Evolutionary conservation across 2,329 filamentous ascomycete genomes (phyloP).

Genomic region (Chaetomium sp.): DNA sequence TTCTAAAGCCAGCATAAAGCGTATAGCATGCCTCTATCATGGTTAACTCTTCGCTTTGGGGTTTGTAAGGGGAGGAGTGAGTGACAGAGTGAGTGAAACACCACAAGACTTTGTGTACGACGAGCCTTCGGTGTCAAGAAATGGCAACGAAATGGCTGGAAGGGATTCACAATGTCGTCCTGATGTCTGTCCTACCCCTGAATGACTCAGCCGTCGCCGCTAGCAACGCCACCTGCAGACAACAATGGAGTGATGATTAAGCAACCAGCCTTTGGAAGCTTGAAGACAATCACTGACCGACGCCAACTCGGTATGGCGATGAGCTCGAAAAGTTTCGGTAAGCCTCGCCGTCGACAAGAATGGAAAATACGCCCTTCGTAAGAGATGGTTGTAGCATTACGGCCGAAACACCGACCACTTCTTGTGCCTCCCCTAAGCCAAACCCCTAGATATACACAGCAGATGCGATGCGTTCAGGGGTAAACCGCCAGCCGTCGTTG

Average conservation of each 20-base stretch:
- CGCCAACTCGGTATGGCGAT: background rate
- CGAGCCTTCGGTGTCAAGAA: background rate
- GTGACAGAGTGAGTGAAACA: background rate
- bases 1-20: too few relatives aligned
- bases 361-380: background rate
- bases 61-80: background rate
- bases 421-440: background rate
- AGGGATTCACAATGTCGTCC: background rate
- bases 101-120: background rate
- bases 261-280: background rate
- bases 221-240: constrained; percentile 8
- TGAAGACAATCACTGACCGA: background rate
- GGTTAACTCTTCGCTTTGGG: background rate
- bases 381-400: background rate
- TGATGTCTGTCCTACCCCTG: background rate
- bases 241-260: constrained; percentile 5
- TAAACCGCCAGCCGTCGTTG: background rate
- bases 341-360: background rate
- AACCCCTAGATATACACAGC: background rate
- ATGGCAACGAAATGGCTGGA: background rate
- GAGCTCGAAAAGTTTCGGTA: background rate
- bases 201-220: constrained; percentile 2
- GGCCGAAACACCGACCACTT: background rate
- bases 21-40: background rate
- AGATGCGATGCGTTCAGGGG: background rate